Evolutionary conservation across 1,139 yeast genomes (phyloP), one percentile per base, ranked within the genome.

Genomic region (Hansenula anomala): DNA sequence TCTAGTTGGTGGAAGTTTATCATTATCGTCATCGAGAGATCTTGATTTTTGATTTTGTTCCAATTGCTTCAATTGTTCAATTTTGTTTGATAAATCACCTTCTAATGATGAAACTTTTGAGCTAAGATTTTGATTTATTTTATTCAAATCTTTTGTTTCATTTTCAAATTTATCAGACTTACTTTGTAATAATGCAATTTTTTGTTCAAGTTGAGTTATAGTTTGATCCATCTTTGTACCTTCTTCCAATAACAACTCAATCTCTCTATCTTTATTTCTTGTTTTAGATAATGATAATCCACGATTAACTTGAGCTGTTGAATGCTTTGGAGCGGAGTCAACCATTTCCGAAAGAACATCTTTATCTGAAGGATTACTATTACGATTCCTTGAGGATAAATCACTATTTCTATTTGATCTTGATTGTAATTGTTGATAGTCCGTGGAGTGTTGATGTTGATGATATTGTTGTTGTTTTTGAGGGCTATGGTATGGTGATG

Each of bases 181-280:
- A 3, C 49, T 43, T 30, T 45, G 52, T 23, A 58, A 39, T 15
- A 47, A 27, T 1, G 49, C 36, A 34, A 63, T 51, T 28, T 57
- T 49, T 20, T 49, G 45, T 43, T 64, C 66, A 28, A 68, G 52
- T n/a, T 55, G 54, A 2, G 66, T 58, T 23, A 68, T 65, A 35
- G 57, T 58, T 16, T 50, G 39, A 44, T 70, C 73, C 67, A 68
- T 65, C 40, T 65, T 64, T n/a, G 63, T 56, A 27, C 67, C 66
- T 44, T 67, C 71, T 30, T 61, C 61, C 31, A 66, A 41, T n/a
- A 66, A 48, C 33, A 63, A 41, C 37, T 62, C 60, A 23, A 64
- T 52, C 36, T 66, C 71, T 33, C 62, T 52, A 34, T 61, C 63
- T 37, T 63, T 61, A 34, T 59, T 55, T 41, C 62, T 51, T 20